Conservation (phyloP, 805 yeast genomes). For the Hanseniaspora pseudoguilliermondii region DNA sequence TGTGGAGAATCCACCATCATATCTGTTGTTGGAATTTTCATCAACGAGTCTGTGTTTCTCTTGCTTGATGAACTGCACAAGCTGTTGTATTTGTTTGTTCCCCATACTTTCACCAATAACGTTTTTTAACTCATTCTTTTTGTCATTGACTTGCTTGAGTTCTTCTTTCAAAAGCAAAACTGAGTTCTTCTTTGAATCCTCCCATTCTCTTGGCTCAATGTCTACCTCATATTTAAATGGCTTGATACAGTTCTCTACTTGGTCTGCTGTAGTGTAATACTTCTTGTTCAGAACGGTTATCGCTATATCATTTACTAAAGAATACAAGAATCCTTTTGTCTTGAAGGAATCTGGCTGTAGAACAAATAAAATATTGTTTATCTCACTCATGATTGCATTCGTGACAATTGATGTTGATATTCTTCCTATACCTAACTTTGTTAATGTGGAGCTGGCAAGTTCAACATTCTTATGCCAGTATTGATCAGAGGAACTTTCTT, state of each 20-base stretch:
- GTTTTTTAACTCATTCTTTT: conserved; percentile 34
- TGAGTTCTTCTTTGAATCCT: conserved; percentile 64
- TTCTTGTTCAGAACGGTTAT: conserved; percentile 61
- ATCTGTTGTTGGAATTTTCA: conserved; percentile 36
- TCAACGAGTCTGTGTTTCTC: conserved; percentile 14
- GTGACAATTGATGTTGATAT: conserved; percentile 72
- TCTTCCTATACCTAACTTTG: conserved; percentile 90
- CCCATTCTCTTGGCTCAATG: conserved; percentile 92
- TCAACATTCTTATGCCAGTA: conserved; percentile 83
- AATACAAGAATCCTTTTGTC: conserved; percentile 41
- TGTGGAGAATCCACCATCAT: conserved; percentile 69
- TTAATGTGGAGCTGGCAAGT: conserved; percentile 65
- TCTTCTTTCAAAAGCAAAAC: conserved; percentile 68
- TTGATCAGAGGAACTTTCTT: conserved; percentile 29
- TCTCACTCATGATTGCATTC: conserved; percentile 63
- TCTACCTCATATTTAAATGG: conserved; percentile 97
- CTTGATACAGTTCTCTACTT: conserved; percentile 94
- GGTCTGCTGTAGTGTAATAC: conserved; percentile 89
- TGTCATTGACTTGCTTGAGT: conserved; percentile 55
- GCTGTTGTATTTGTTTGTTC: conserved; percentile 68
- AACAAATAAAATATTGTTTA: conserved; percentile 55
- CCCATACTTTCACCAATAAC: conserved; percentile 62
- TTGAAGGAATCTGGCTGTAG: conserved; percentile 73
- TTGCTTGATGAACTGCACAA: conserved; percentile 52
- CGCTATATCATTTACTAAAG: conserved; percentile 76